Evolutionary conservation across 106 monocot species (phyloP).

Genomic region (Platanthera guangdongensis): DNA sequence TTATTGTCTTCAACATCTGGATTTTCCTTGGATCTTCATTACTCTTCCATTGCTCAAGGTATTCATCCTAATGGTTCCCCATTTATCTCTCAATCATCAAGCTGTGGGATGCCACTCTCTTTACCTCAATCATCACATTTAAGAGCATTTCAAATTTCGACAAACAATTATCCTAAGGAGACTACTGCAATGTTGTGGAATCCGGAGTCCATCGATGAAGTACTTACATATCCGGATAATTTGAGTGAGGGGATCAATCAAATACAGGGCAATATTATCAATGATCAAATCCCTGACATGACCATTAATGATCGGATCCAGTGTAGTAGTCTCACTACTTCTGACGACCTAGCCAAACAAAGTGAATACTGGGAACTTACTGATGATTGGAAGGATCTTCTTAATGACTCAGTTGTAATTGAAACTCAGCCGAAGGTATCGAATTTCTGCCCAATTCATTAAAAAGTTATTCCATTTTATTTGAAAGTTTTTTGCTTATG

Average conservation of each 20-base stretch:
- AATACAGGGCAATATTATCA: constrained; percentile 10
- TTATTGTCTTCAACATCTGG: constrained; percentile 39
- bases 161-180: constrained; percentile 17
- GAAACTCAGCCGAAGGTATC: constrained; percentile 38
- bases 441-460: neutral
- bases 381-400: constrained; percentile 41
- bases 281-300: neutral
- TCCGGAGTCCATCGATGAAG: constrained; percentile 11
- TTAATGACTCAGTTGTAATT: constrained; percentile 20
- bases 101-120: constrained; percentile 9
- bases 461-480: neutral
- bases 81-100: constrained; percentile 14
- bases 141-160: constrained; percentile 23
- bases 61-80: neutral
- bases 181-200: constrained; percentile 21
- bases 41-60: neutral
- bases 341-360: constrained; percentile 29
- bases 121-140: constrained; percentile 16
- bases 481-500: neutral
- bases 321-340: constrained; percentile 1
- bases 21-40: constrained; percentile 45
- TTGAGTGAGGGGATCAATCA: constrained; percentile 7
- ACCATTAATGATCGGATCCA: constrained; percentile 1
- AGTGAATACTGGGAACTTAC: constrained; percentile 34
- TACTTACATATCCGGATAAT: constrained; percentile 20